Conservation (phyloP, 176 grass and related monocot genomes). For the Themeda triandra region DNA sequence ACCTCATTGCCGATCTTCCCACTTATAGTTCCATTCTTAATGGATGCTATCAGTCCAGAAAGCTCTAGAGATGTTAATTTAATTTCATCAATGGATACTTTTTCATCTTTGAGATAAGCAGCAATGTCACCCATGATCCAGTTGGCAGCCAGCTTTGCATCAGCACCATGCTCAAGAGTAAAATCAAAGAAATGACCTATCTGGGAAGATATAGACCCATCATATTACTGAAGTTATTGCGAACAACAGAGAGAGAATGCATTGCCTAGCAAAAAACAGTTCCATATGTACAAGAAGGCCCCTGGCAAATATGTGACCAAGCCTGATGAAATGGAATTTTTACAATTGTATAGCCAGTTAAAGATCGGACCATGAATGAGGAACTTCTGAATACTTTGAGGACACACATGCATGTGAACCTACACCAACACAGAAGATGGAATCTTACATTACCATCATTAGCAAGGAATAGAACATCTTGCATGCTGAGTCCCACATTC, state of each 20-base stretch:
- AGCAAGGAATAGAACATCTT: constrained; percentile 95
- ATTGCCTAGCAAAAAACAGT: not conserved
- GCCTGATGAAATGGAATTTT: constrained; percentile 3
- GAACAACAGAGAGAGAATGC: constrained; percentile 18
- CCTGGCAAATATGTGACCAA: constrained; percentile 7
- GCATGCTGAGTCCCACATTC: constrained; percentile 86
- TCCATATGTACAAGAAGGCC: not conserved
- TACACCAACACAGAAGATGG: not conserved
- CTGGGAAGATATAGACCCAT: constrained; percentile 44
- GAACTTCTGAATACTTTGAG: not conserved
- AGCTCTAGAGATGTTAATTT: constrained; percentile 83
- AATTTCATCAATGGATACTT: constrained; percentile 63
- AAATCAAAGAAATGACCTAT: constrained; percentile 88
- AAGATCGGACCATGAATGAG: not conserved
- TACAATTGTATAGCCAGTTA: not conserved
- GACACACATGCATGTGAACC: constrained; percentile 13
- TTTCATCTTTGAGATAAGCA: constrained; percentile 93
- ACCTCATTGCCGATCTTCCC: constrained; percentile 98
- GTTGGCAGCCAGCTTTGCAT: constrained; percentile 84
- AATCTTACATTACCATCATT: constrained; percentile 82
- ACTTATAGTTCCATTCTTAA: constrained; percentile 87
- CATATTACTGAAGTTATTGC: constrained; percentile 13
- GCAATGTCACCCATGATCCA: constrained; percentile 98
- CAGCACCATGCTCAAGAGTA: constrained; percentile 70
- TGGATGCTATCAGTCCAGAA: constrained; percentile 70